Evolutionary conservation across 2,329 filamentous ascomycete genomes (phyloP), one percentile per base, ranked within the genome.

Genomic region (Ramularia endophylla): DNA sequence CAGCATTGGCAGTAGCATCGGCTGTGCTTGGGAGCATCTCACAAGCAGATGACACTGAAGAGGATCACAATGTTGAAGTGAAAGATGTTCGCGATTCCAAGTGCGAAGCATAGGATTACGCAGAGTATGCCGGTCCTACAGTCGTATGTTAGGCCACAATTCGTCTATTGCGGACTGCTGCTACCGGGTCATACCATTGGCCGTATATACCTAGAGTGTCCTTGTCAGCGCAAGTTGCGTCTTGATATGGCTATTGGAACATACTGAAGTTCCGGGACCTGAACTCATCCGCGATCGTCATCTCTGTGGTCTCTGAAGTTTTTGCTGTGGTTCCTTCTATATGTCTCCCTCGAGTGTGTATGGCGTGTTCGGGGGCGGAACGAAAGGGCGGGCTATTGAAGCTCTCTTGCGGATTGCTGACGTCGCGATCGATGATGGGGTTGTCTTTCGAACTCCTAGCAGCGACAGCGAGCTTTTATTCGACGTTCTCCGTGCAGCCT

Each of bases 11-110:
- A n/a, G 22, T n/a, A 15, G 15, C 33, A 29, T 22, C 12, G 9
- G n/a, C 20, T 8, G 15, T 13, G 28, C 35, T 9, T 33, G 38
- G 28, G 22, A 16, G 19, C 16, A 60, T 67, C 36, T 60, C 22
- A 73, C 70, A 73, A 59, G 62, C 69, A 73, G 38, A 73, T 62
- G 28, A 72, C 65, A 47, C 78, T 77, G 44, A 81, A 80, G 25
- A 81, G 66, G 47, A 84, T 79, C 28, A 80, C 66, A 35, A 77
- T 65, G 50, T 65, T 58, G 52, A 80, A 70, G 54, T 79, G 71
- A 59, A 85, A 83, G 55, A 85, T 75, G 57, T 83, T 82, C 39
- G 80, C 78, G 46, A 85, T 79, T 35, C 81, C 79, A 16, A 85
- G 69, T 13, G 81, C 80, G 52, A 82, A 75, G 61, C 78, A 81